Percentiles rank a stretch among this genome's conserved stretches.
These are phyloP conservation scores for Chlorella sorokiniana DNA, from an alignment of 139 green algal genomes.

Conservation along the genomic window DNA sequence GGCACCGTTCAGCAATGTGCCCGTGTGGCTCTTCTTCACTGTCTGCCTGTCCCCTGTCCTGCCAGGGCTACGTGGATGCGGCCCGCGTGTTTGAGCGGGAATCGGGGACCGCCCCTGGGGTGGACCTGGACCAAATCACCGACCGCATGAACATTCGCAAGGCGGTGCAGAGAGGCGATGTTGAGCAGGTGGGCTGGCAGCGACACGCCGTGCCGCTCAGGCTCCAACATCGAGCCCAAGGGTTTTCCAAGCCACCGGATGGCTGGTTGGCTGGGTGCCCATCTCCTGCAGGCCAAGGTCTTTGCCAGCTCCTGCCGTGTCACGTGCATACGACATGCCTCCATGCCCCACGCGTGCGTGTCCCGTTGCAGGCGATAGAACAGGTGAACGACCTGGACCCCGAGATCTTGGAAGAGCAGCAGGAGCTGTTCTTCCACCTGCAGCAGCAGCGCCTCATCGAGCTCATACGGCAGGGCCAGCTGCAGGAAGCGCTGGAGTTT, in stretches of 20 bases:
- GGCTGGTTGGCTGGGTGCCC: no score
- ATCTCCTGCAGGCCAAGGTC: no score
- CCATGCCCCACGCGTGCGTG: no score
- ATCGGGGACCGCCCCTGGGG: slow-evolving; percentile 69
- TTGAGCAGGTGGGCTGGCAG: slow-evolving; percentile 10
- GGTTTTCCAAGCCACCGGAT: no score
- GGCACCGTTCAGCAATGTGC: neutral
- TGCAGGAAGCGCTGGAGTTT: slow-evolving; percentile 88
- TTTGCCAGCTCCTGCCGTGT: no score
- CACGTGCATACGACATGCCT: no score
- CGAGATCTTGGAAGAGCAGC: slow-evolving; percentile 86
- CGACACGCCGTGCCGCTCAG: no score
- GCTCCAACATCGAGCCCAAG: no score
- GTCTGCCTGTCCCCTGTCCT: neutral
- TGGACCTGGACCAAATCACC: slow-evolving; percentile 81
- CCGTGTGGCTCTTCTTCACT: neutral
- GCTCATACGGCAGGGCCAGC: slow-evolving; percentile 80
- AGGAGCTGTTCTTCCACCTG: slow-evolving; percentile 90
- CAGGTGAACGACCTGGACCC: slow-evolving; percentile 57
- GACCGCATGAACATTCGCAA: slow-evolving; percentile 91
- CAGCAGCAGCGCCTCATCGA: slow-evolving; percentile 98
- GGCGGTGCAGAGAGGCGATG: slow-evolving; percentile 71
- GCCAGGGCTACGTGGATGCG: slow-evolving; percentile 92
- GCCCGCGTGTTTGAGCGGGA: slow-evolving; percentile 87
- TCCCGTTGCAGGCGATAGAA: slow-evolving; percentile 73